Base-by-base conservation (phyloP, 1,284 basidiomycete species). In the Melampsora larici-populina region DNA sequence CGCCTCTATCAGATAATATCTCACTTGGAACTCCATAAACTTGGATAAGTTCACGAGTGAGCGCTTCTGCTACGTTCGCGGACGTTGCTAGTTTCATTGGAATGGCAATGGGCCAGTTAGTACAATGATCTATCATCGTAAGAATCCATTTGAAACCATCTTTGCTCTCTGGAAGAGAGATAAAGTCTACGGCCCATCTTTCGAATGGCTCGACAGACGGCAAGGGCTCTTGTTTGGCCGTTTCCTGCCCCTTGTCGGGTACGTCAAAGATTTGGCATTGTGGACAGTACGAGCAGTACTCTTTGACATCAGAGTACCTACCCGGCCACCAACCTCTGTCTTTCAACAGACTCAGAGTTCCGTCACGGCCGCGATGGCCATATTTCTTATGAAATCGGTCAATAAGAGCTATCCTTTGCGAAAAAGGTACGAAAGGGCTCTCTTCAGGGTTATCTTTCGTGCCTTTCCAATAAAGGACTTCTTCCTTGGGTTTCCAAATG, bases 251-350 rank as follows among this genome's bases (percentile, higher is more conserved):
- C 3, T 17, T 33, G 13, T 63, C 13, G 1, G 60, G 60, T 2
- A 9, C 24, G 15, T 63, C 60, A 63, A 29, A 33, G 5, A 63
- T 29, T 33, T 63, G 60, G n/a, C 60, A 63, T 15, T 26, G 33
- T 24, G 26, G 13, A 24, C 55, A 58, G 13, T 4, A n/a, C 7
- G 3, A 4, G 11, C 21, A n/a, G 13, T 4, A 58, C 7, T 29
- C 33, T 24, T 63, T 13, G 11, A 63, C 60, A 63, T 63, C 60
- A 1, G 15, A 1, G n/a, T 63, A 63, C 1, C 60, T 1, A 5
- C 33, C 33, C 15, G 60, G 60, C 60, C 60, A 63, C 60, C 60
- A 63, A 24, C 60, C 60, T 24, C 60, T 11, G 13, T n/a, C 60
- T n/a, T 33, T 26, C n/a, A 63, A n/a, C 26, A 63, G n/a, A n/a